Conservation (phyloP, 805 yeast genomes). For the Lipomyces yamadae region DNA sequence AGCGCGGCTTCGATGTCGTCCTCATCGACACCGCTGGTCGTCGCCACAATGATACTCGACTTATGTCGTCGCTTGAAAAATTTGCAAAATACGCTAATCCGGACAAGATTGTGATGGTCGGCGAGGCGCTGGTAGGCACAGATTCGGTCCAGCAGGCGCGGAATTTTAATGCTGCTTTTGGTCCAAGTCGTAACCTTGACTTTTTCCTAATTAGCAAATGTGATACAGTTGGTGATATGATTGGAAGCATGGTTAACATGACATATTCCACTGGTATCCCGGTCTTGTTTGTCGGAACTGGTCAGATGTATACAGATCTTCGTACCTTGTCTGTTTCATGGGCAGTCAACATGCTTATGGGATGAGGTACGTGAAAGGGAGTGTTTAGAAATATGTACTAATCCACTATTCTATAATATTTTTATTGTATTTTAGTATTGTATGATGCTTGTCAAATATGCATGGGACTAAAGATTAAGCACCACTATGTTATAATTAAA, state of each 20-base stretch:
- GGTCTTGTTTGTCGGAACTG: conserved; percentile 92
- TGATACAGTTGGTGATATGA: conserved; percentile 95
- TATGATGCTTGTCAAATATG: no score
- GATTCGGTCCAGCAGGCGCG: conserved; percentile 95
- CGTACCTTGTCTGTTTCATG: conserved; percentile 87
- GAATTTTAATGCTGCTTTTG: conserved; percentile 92
- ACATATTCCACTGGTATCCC: conserved; percentile 96
- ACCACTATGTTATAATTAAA: no score
- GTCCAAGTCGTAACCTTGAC: conserved; percentile 76
- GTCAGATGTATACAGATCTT: conserved; percentile 94
- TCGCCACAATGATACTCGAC: conserved; percentile 89
- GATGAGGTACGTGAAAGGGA: background rate
- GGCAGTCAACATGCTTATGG: conserved; percentile 85
- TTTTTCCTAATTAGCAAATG: conserved; percentile 93
- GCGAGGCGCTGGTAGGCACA: conserved; percentile 96
- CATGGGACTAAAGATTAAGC: no score
- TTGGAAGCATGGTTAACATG: conserved; percentile 97
- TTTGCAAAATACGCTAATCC: conserved; percentile 96
- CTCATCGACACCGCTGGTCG: conserved; percentile 97
- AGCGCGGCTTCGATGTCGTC: conserved; percentile 77
- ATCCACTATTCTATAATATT: background rate
- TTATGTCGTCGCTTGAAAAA: conserved; percentile 94
- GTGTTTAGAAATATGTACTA: conserved; percentile 1
- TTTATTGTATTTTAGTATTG: no score
- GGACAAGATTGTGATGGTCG: conserved; percentile 96